Evolutionary conservation across 2,329 filamentous ascomycete genomes (phyloP).

Genomic region (Trichothecium roseum): DNA sequence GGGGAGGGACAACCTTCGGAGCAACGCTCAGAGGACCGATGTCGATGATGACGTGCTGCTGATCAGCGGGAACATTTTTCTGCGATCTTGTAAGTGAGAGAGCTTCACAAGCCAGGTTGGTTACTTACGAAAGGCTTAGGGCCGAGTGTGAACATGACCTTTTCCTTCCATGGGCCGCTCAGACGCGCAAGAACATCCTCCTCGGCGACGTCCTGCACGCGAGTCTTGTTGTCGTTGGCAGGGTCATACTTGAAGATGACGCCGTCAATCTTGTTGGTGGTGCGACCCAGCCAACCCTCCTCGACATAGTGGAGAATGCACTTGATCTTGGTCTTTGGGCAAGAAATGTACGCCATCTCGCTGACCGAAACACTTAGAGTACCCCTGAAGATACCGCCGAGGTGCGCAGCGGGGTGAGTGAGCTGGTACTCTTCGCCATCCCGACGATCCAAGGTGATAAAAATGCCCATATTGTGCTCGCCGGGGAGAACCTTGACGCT

Average conservation of each 20-base stretch:
- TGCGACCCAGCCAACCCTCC: constrained; percentile 86
- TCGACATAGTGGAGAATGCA: constrained; percentile 88
- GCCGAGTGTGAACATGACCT: constrained; percentile 50
- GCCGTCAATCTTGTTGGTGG: constrained; percentile 85
- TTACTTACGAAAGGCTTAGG: constrained; percentile 50
- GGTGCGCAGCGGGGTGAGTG: constrained; percentile 85
- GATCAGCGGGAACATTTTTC: constrained; percentile 38
- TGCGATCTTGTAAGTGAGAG: constrained; percentile 9
- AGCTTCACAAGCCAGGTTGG: constrained; percentile 3
- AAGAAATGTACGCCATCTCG: constrained; percentile 80
- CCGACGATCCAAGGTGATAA: constrained; percentile 71
- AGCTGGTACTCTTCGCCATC: constrained; percentile 89
- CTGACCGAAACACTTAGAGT: constrained; percentile 84
- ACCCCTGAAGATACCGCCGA: constrained; percentile 79
- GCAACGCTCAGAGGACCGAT: constrained; percentile 72
- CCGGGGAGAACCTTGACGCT: constrained; percentile 86
- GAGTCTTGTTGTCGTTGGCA: constrained; percentile 68
- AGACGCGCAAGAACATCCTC: constrained; percentile 74
- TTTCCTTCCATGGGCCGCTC: constrained; percentile 77
- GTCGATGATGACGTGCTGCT: constrained; percentile 72
- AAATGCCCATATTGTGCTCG: constrained; percentile 91
- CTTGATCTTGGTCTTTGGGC: constrained; percentile 83
- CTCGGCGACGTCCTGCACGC: constrained; percentile 78
- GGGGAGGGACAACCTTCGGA: constrained; percentile 68
- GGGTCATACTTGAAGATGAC: constrained; percentile 87